Percentiles rank a stretch among this genome's conserved stretches.
Evolutionary conservation across 768 basidiomycete species (phyloP).

Genomic region (Holtermanniella nyarrowii): DNA sequence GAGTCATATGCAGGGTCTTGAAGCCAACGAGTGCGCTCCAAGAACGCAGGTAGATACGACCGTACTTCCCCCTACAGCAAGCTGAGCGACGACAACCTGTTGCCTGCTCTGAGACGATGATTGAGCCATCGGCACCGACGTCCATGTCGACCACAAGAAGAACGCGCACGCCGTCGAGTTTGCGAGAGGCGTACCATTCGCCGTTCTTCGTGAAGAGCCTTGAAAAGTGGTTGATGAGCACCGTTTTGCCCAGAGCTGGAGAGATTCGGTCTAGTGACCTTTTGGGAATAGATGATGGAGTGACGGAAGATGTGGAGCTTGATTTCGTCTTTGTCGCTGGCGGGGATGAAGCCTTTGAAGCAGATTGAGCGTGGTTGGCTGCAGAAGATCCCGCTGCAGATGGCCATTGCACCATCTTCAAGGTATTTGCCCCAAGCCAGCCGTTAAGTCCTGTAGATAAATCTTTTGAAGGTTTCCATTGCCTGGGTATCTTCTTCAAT

Average conservation of each 20-base stretch:
- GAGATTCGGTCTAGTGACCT: conserved; percentile 7
- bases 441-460: conserved; percentile 35
- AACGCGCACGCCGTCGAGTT: conserved; percentile 34
- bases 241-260: conserved; percentile 32
- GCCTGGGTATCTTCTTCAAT: conserved; percentile 4
- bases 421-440: conserved; percentile 32
- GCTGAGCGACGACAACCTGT: conserved; percentile 20
- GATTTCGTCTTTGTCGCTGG: too few relatives aligned
- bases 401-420: conserved; percentile 24
- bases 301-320: neutral
- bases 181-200: conserved; percentile 35
- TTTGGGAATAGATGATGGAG: neutral
- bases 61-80: conserved; percentile 18
- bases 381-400: too few relatives aligned
- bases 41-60: conserved; percentile 5
- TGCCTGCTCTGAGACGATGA: conserved; percentile 16
- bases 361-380: too few relatives aligned
- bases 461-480: conserved; percentile 20
- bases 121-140: neutral
- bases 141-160: conserved; percentile 28
- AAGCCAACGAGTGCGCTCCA: conserved; percentile 12
- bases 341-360: neutral
- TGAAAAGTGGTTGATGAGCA: conserved; percentile 14
- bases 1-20: conserved; percentile 7
- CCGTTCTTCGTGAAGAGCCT: conserved; percentile 11